Evolutionary conservation across 2,329 filamentous ascomycete genomes (phyloP).

Genomic region (Parascedosporium putredinis): DNA sequence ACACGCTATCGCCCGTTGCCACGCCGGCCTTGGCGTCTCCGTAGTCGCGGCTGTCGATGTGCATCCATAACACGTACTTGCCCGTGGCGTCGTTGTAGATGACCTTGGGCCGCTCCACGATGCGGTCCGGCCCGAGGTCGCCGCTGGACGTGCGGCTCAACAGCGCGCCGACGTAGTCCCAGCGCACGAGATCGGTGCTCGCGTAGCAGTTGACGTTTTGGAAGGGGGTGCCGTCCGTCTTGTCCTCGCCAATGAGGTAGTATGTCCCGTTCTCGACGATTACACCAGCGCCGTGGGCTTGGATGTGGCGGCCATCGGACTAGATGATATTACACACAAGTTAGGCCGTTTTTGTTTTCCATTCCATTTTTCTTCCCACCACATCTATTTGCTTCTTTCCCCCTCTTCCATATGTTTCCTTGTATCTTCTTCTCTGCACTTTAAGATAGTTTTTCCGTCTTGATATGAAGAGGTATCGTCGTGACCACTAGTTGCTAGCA

Average conservation of each 20-base stretch:
- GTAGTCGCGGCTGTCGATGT: slow-evolving; percentile 53
- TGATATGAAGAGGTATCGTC: not conserved
- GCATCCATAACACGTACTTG: slow-evolving; percentile 60
- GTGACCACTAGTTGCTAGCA: no score
- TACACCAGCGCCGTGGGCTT: slow-evolving; percentile 58
- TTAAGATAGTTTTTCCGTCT: no score
- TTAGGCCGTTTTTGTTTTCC: no score
- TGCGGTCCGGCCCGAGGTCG: slow-evolving; percentile 49
- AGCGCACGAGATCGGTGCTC: slow-evolving; percentile 50
- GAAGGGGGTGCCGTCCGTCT: slow-evolving; percentile 50
- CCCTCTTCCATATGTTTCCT: no score
- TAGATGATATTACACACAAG: slow-evolving; percentile 13
- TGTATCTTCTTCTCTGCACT: no score
- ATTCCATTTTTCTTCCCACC: no score
- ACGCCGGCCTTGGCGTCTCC: slow-evolving; percentile 55
- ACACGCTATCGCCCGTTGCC: slow-evolving; percentile 47
- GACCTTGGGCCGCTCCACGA: slow-evolving; percentile 59
- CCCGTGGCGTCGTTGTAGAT: slow-evolving; percentile 54
- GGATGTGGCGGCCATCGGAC: slow-evolving; percentile 44
- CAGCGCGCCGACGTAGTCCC: slow-evolving; percentile 50
- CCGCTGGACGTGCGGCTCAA: slow-evolving; percentile 40
- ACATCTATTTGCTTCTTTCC: no score
- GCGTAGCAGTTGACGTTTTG: slow-evolving; percentile 60
- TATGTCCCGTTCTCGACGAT: slow-evolving; percentile 46
- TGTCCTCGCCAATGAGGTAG: slow-evolving; percentile 63